Evolutionary conservation across 129 eudicot species (phyloP).

Genomic region (Ambrosia artemisiifolia): DNA sequence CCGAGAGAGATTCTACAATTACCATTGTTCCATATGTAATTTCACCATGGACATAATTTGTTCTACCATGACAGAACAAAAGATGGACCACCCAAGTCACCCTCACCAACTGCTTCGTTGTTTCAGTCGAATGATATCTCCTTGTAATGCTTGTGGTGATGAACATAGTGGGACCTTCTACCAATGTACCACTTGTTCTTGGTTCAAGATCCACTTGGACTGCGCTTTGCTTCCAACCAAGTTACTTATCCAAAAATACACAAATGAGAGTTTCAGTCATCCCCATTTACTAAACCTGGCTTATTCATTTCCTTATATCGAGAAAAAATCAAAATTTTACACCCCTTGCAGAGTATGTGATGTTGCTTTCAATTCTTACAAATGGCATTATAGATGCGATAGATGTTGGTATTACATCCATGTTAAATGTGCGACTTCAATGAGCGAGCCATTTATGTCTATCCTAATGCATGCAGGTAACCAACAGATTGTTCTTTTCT

Average conservation of each 20-base stretch:
- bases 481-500: background rate
- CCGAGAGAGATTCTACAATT: background rate
- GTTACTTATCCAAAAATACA: background rate
- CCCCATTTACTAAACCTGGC: constrained; percentile 16
- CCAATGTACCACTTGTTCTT: background rate
- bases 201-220: background rate
- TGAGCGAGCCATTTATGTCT: background rate
- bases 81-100: background rate
- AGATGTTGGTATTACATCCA: constrained; percentile 14
- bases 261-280: background rate
- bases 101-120: background rate
- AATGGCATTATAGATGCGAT: constrained; percentile 13
- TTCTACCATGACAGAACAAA: background rate
- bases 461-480: background rate
- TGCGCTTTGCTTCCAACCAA: constrained; percentile 12
- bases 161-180: background rate
- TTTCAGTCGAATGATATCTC: background rate
- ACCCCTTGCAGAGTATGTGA: background rate
- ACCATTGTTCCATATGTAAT: background rate
- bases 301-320: background rate
- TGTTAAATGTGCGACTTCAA: constrained; percentile 10
- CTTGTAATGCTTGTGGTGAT: background rate
- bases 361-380: fast-evolving
- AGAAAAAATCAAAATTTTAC: background rate
- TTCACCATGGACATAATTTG: background rate